Evolutionary conservation across 129 eudicot genomes (phyloP).

Genomic region (Escallonia herrerae): DNA sequence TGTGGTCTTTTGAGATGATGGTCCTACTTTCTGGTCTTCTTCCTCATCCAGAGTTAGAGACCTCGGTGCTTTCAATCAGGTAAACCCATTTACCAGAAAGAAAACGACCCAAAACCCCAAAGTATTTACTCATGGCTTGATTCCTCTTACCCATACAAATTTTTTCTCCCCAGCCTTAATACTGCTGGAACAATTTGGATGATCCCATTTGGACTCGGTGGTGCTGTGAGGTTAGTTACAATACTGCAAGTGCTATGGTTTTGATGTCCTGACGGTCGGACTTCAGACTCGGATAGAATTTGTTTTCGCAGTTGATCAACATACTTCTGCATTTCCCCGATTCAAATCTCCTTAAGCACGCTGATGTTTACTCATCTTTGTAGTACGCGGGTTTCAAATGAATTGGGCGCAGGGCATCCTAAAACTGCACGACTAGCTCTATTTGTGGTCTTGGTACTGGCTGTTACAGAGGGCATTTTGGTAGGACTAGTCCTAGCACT

Average conservation of each 20-base stretch:
- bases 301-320: too few relatives aligned
- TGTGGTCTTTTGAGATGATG: conserved; percentile 94
- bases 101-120: neutral
- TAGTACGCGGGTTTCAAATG: conserved; percentile 86
- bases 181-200: conserved; percentile 61
- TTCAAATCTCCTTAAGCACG: neutral
- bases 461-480: conserved; percentile 40
- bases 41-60: conserved; percentile 76
- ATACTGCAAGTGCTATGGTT: neutral
- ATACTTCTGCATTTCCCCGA: too few relatives aligned
- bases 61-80: conserved; percentile 84
- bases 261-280: neutral
- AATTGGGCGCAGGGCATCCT: conserved; percentile 85
- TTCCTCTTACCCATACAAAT: neutral
- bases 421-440: conserved; percentile 55
- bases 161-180: conserved; percentile 44
- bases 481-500: conserved; percentile 38
- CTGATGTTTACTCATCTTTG: neutral
- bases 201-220: conserved; percentile 78
- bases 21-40: conserved; percentile 90
- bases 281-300: too few relatives aligned
- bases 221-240: conserved; percentile 58
- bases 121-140: neutral
- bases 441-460: conserved; percentile 41
- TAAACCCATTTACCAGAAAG: neutral